Conservation (phyloP, 2,329 filamentous ascomycete species). For the Chlorencoelia australis region DNA sequence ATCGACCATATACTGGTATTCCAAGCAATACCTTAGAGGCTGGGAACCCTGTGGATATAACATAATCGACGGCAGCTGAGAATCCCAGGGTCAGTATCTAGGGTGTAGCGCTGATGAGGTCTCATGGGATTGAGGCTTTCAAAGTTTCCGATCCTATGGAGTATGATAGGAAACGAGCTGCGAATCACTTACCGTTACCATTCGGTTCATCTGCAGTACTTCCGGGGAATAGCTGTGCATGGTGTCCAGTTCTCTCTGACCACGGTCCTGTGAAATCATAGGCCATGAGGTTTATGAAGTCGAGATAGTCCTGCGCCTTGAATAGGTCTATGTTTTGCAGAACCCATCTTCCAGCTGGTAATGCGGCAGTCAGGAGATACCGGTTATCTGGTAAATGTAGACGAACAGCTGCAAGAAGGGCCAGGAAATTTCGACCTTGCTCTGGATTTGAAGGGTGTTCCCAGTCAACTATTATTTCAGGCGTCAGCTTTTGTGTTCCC, state of each 20-base stretch:
- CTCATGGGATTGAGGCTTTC: too few relatives aligned
- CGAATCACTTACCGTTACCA: too few relatives aligned
- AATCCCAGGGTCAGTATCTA: too few relatives aligned
- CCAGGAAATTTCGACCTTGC: slow-evolving; percentile 61
- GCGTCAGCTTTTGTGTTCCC: slow-evolving; percentile 1
- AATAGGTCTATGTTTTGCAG: slow-evolving; percentile 60
- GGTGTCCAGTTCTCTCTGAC: slow-evolving; percentile 59
- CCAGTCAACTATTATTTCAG: slow-evolving; percentile 69
- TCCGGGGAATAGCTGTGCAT: slow-evolving; percentile 62
- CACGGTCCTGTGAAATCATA: slow-evolving; percentile 72
- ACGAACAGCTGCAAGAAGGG: slow-evolving; percentile 56
- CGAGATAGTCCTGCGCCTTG: slow-evolving; percentile 53
- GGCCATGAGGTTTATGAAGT: slow-evolving; percentile 69
- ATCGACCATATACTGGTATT: slow-evolving; percentile 65
- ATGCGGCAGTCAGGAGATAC: slow-evolving; percentile 61
- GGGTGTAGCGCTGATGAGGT: too few relatives aligned
- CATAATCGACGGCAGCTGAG: slow-evolving; percentile 55
- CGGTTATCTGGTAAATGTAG: slow-evolving; percentile 55
- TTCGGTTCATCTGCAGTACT: slow-evolving; percentile 45
- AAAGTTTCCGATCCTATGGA: too few relatives aligned
- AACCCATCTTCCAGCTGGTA: slow-evolving; percentile 57
- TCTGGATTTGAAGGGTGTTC: slow-evolving; percentile 58
- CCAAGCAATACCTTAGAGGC: slow-evolving; percentile 65
- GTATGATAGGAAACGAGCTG: too few relatives aligned
- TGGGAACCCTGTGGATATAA: slow-evolving; percentile 56